phyloP scores from a whole-genome alignment of 148 eudicot genomes.

The Chenopodium quinoa region DNA sequence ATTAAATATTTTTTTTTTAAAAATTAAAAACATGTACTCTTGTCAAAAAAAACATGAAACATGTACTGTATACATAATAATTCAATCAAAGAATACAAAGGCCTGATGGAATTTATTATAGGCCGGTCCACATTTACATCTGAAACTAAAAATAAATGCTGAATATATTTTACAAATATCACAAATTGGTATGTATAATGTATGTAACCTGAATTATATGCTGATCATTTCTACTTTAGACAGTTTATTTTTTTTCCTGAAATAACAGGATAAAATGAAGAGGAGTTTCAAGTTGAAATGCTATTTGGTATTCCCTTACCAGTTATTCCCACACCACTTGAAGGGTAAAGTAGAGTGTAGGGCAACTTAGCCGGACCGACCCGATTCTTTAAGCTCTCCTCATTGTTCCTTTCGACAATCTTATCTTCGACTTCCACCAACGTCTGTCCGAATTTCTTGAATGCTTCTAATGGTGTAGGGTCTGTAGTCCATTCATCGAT shows the following conservation, averaged over 20 bases:
- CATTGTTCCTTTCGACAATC: constrained; percentile 46
- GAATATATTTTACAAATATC: neutral
- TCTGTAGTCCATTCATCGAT: constrained; percentile 60
- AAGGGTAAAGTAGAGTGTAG: constrained; percentile 61
- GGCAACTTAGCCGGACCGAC: constrained; percentile 64
- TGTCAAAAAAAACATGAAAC: too few species aligned
- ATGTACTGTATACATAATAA: too few species aligned
- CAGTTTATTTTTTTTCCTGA: too few species aligned
- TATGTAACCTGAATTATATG: too few species aligned
- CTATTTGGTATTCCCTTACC: constrained; percentile 88
- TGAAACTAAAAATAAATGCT: neutral
- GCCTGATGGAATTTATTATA: neutral
- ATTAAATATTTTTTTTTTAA: too few species aligned
- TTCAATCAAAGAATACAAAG: neutral
- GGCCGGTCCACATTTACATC: neutral
- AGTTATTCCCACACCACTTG: constrained; percentile 60
- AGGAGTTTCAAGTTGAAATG: constrained; percentile 43
- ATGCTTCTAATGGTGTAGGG: constrained; percentile 41
- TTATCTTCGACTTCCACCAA: constrained; percentile 45
- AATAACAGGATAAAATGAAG: too few species aligned
- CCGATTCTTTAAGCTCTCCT: constrained; percentile 51
- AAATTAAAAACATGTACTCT: too few species aligned
- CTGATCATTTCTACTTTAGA: too few species aligned
- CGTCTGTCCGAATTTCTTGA: constrained; percentile 47
- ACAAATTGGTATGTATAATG: neutral